phyloP scores from a whole-genome alignment of 148 eudicot genomes.

The Polygonum aviculare region DNA sequence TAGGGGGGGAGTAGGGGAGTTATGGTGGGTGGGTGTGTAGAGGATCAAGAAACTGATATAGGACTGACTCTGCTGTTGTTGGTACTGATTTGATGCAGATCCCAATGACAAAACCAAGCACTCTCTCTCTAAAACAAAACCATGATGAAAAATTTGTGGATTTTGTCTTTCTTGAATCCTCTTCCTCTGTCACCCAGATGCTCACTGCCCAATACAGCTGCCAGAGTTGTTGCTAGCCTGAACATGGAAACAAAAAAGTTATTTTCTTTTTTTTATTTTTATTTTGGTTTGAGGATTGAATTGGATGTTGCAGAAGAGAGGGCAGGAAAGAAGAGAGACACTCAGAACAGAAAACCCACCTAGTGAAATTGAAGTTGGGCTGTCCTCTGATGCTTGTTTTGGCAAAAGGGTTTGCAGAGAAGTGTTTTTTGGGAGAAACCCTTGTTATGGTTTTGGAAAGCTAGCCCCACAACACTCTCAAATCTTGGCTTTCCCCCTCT shows the following conservation, averaged over 20 bases:
- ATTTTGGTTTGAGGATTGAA: not conserved
- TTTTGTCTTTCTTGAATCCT: not conserved
- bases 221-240: not conserved
- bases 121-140: not conserved
- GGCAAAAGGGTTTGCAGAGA: not conserved
- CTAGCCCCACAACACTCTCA: not conserved
- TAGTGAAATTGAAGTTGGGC: not conserved
- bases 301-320: not conserved
- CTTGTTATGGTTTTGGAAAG: not conserved
- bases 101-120: not conserved
- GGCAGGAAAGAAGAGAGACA: not conserved
- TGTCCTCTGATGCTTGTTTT: not conserved
- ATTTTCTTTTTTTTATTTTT: no score
- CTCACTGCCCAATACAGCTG: constrained; percentile 11
- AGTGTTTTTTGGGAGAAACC: not conserved
- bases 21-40: no score
- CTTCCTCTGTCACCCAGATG: constrained; percentile 6
- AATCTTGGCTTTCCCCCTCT: not conserved
- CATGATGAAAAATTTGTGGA: not conserved
- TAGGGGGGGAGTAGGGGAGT: not conserved
- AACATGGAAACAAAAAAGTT: not conserved
- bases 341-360: not conserved
- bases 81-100: constrained; percentile 7
- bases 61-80: not conserved
- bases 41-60: not conserved